Base-by-base conservation (phyloP, 306 rosid species). In the Malus fusca region DNA sequence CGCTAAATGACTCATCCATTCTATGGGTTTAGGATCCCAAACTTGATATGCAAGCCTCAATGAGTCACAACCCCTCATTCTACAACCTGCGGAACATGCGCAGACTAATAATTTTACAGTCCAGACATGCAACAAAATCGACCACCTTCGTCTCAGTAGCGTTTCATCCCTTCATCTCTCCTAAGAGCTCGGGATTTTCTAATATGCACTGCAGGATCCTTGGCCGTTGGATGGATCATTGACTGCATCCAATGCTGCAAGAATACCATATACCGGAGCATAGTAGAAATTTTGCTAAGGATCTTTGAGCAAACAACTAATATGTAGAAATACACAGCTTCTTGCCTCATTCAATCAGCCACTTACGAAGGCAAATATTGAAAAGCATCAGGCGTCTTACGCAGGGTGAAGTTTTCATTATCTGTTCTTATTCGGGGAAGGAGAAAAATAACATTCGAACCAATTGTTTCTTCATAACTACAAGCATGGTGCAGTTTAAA, bases 381-480 rank as follows among this genome's bases (percentile, higher is more conserved):
- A 59, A 43, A 42, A 26, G 15, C 28, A 68, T 68, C 42, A 77
- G 66, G 11, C 40, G 22, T 46, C 26, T 25, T 35, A 58, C 26
- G 15, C 21, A 18, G 67, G 52, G 71, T 56, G 42, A 68, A 46
- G 71, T 68, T 61, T 66, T 67, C 75, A 68, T 46, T 67, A 66
- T 10, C n/a, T 46, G 64, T 58, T n/a, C 70, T 81, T 58, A 66
- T 66, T 69, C 2, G 66, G 3, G 15, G 43, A 44, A 40, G 19
- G 35, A 44, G 48, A 46, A 30, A 64, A 74, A 23, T 56, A 44
- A 43, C 58, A 64, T 68, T 80, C 66, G 33, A 58, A 68, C 37
- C 60, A 44, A 44, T 43, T 44, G 30, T 61, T 74, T 62, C 70
- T 25, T 62, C 70, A 28, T 43, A 74, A 62, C 77, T 44, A 74